Base-by-base conservation (phyloP, 2,329 filamentous ascomycete genomes). In the Fusarium marasasianum region DNA sequence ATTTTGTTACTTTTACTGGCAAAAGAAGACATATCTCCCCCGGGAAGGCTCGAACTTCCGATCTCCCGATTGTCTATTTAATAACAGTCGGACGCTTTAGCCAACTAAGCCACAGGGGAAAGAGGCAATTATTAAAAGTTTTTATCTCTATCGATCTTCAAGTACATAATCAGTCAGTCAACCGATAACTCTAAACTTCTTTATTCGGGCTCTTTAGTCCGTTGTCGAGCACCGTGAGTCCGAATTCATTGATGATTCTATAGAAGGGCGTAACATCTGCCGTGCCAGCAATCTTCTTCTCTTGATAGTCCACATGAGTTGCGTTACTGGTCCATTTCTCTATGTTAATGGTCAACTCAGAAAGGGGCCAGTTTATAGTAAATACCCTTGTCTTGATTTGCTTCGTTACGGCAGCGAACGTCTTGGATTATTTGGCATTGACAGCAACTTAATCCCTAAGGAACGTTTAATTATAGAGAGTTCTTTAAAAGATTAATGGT, bases 1-100 rank as follows among this genome's bases (percentile, higher is more conserved):
- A 10, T 29, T 18, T 29, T 13, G 15, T 17, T 31, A n/a, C 14
- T 31, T 17, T 3, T 6, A 31, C 5, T 10, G 6, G 11, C 6
- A 33, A 50, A 48, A 50, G 14, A 18, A 31, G 2, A n/a, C 0
- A 0, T 9, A 1, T 22, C 26, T 48, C 45, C 26, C 76, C 76
- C 76, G 76, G 76, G 71, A 78, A 78, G 76, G 76, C 69, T 78
- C 76, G 76, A 78, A 78, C 76, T 78, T 76, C 73, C 75, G 76
- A 78, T 78, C 76, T 78, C 75, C 73, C 75, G 76, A 78, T 78
- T 75, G 74, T 75, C 71, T 75, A 59, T 38, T 59, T 6, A 65
- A 62, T 75, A 75, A 75, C 73, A 75, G 73, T 75, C 73, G 73
- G 72, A 75, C 73, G 73, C 73, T 75, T 48, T 51, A 51, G 48